A percentile compares a stretch with the other conserved stretches of the same genome.
Evolutionary conservation across 306 rosid genomes (phyloP).

Genomic region (Vicia villosa): DNA sequence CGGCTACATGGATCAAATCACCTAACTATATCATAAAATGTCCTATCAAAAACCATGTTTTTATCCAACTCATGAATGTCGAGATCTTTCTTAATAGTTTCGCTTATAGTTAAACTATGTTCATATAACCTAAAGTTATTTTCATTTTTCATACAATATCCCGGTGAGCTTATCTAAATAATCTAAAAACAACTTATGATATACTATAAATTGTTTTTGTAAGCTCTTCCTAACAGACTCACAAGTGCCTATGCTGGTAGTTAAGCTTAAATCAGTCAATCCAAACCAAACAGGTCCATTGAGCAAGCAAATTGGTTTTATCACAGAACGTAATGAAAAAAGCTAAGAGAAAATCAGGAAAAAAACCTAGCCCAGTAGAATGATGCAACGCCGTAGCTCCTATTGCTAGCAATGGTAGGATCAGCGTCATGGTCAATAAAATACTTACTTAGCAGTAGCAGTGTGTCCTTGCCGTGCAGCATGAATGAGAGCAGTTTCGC

Average conservation of each 20-base stretch:
- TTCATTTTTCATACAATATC: too few relatives aligned
- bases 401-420: slow-evolving; percentile 66
- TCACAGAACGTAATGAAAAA: neutral
- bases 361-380: too few relatives aligned
- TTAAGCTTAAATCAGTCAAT: neutral
- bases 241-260: neutral
- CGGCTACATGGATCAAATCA: too few relatives aligned
- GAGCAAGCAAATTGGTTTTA: neutral
- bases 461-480: slow-evolving; percentile 86
- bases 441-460: slow-evolving; percentile 69
- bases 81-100: too few relatives aligned
- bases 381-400: too few relatives aligned
- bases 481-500: slow-evolving; percentile 88
- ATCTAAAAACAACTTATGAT: neutral
- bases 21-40: too few relatives aligned
- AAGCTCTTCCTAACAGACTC: neutral
- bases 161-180: too few relatives aligned
- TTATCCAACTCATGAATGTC: too few relatives aligned
- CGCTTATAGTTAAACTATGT: too few relatives aligned
- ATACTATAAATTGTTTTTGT: neutral
- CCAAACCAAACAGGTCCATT: neutral
- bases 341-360: neutral
- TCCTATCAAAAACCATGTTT: too few relatives aligned
- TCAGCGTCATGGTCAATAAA: slow-evolving; percentile 73
- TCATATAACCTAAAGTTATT: too few relatives aligned